Evolutionary conservation across 169 alveolate species (phyloP), one percentile per base, ranked within the genome.

Genomic region (Plasmodium sp.): DNA sequence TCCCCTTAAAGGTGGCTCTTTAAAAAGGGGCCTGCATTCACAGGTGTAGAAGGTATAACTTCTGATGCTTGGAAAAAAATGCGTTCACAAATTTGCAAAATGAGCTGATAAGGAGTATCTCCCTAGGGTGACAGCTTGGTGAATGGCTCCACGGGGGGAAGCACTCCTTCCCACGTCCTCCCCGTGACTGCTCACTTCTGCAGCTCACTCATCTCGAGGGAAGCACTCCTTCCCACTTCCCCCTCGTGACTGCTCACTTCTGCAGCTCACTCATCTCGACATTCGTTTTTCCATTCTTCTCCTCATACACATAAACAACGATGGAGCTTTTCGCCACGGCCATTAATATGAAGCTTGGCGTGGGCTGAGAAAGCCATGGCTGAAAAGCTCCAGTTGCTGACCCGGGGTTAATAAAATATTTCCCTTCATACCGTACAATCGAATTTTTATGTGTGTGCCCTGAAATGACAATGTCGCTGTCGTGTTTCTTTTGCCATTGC

Each of bases 351-450:
- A 96, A 96, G 71, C 97, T 95, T 12, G 98, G 98, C 9, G 90
- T 94, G 18, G 97, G 92, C 14, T 96, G 90, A 34, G 97, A 94
- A 41, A 95, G 75, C 98, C 98, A 95, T 34, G 99, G 98, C 74
- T 98, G 98, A 93, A 97, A 98, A 36, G 99, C 98, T 4, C 99
- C 99, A 31, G 99, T 98, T 22, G 98, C 99, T 31, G 99, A 95
- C 3, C 99, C 99, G 14, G 99, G 99, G 96, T 98, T 98, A 73
- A 98, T 96, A 84, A 98, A 98, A 91, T 97, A 97, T 96, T 98
- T 98, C 41, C 98, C 99, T 82, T 97, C 98, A 43, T 95, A 92
- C 79, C 96, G 96, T 31, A 96, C 96, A 9, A 98, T 96, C 77
- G 95, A 96, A 74, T 97, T 95, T 82, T 96, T 93, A 93, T 98